Evolutionary conservation across 768 basidiomycete genomes (phyloP), one percentile per base, ranked within the genome.

Genomic region (Tremella yokohamensis): DNA sequence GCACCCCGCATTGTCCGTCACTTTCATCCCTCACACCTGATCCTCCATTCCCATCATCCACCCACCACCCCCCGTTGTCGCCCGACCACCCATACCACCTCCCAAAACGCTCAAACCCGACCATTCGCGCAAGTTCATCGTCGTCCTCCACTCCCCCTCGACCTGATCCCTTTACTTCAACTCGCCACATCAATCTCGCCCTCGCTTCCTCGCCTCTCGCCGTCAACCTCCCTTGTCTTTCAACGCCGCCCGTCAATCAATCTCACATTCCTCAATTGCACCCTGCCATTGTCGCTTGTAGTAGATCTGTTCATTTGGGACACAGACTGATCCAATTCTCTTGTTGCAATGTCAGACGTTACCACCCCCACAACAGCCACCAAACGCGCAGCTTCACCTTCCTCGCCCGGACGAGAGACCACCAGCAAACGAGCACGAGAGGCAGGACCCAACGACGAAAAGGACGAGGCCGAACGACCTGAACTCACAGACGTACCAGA

Each of bases 301-400:
- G 29, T 34, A 34, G 29, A 34, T 34, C 29, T 34, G 29, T 34
- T 34, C 29, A 34, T 16, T 6, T 8, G 42, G 42, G 22, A 45
- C 22, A 45, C 42, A 45, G 42, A 45, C 42, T 45, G 42, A 45
- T 45, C 22, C n/a, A 8, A 37, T 40, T 52, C 52, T 19, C 45
- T 9, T 49, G 20, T 20, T 24, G 39, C 26, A 44, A 65, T 69
- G 62, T 64, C 68, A 24, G 57, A 65, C 53, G 26, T 54, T 39
- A 49, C 63, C 42, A 50, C 63, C 47, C 60, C 63, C 44, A 12
- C 59, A 8, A 61, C 60, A 54, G 60, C 60, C 12, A 64, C 20
- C 56, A 65, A 65, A 42, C 60, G 63, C 37, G 56, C 63, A 22
- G 63, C 60, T 16, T 65, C 63, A 8, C 63, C 63, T 15, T 25